Conservation (phyloP, 495 filamentous ascomycete genomes). For the Penicillium cinerascens region DNA sequence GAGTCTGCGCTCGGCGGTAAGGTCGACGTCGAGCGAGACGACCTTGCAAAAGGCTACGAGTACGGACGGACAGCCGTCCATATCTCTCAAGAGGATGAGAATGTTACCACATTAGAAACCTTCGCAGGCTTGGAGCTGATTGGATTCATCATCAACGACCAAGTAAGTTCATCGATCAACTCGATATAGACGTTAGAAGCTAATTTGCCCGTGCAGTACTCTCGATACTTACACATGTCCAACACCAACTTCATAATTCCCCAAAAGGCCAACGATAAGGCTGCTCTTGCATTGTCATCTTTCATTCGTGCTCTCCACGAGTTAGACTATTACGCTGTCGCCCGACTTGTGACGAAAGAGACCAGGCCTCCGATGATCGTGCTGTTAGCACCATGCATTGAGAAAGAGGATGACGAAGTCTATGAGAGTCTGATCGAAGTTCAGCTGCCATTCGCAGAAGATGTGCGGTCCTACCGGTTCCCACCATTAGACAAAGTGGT, state of each 20-base stretch:
- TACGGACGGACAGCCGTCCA: conserved; percentile 91
- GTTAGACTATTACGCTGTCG: conserved; percentile 81
- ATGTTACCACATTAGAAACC: conserved; percentile 78
- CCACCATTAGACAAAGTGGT: conserved; percentile 85
- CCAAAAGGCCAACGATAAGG: conserved; percentile 67
- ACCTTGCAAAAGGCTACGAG: conserved; percentile 87
- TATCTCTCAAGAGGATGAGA: conserved; percentile 78
- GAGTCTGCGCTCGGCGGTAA: conserved; percentile 72
- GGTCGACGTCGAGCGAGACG: conserved; percentile 75
- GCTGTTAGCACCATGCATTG: conserved; percentile 78
- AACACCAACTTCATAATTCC: conserved; percentile 70
- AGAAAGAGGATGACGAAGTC: no score
- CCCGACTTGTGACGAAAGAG: conserved; percentile 79
- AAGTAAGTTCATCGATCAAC: conserved; percentile 45
- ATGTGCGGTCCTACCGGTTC: conserved; percentile 83
- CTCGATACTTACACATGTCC: conserved; percentile 81
- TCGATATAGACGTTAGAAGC: not conserved
- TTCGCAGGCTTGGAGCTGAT: conserved; percentile 70
- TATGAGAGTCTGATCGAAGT: conserved; percentile 88
- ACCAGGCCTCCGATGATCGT: conserved; percentile 70
- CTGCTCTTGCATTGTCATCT: conserved; percentile 79
- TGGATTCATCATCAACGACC: conserved; percentile 75
- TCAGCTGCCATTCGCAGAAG: conserved; percentile 92
- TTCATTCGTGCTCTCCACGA: conserved; percentile 86
- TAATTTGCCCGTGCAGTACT: conserved; percentile 55